Evolutionary conservation across 148 eudicot species (phyloP).

Genomic region (Chenopodium formosanum): DNA sequence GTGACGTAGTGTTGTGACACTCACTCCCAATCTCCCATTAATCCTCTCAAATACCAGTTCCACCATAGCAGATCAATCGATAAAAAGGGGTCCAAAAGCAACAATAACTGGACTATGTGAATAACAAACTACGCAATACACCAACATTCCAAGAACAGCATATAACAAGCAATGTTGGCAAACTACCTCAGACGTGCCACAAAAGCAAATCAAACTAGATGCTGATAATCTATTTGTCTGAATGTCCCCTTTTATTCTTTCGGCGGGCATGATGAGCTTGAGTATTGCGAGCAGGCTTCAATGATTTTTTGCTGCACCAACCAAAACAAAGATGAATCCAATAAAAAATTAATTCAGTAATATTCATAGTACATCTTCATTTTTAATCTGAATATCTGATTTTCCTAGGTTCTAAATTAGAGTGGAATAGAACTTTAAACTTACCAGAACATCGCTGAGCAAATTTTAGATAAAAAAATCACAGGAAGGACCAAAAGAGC

Average conservation of each 20-base stretch:
- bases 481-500: slow-evolving; percentile 82
- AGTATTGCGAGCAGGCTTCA: slow-evolving; percentile 41
- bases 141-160: background rate
- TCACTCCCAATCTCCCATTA: too few species aligned
- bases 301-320: slow-evolving; percentile 51
- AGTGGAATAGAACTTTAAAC: slow-evolving; percentile 14
- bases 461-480: slow-evolving; percentile 49
- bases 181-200: slow-evolving; percentile 24
- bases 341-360: background rate
- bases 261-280: slow-evolving; percentile 58
- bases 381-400: background rate
- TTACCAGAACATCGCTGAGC: slow-evolving; percentile 64
- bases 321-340: background rate
- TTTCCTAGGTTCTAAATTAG: background rate
- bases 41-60: too few species aligned
- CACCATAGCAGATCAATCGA: too few species aligned
- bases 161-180: background rate
- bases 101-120: background rate
- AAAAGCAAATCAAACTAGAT: slow-evolving; percentile 17
- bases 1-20: too few species aligned
- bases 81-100: background rate
- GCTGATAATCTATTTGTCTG: slow-evolving; percentile 49
- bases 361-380: background rate
- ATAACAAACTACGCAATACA: background rate
- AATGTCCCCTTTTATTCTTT: slow-evolving; percentile 71